phyloP scores from a whole-genome alignment of 2,329 filamentous ascomycete genomes.

The Thelonectria olida region DNA sequence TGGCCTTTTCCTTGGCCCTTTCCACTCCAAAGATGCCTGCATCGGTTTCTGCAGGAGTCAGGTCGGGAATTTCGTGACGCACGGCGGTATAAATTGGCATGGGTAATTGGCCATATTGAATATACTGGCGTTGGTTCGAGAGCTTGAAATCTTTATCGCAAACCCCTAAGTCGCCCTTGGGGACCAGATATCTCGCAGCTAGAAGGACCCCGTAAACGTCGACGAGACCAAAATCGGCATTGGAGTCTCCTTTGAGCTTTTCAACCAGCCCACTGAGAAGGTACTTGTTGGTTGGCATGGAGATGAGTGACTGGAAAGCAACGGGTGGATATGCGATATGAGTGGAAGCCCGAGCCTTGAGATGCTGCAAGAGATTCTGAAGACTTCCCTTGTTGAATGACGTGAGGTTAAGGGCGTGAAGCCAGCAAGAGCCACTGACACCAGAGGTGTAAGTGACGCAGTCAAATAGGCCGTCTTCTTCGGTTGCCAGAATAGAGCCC shows the following conservation, averaged over 20 bases:
- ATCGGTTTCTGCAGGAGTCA: conserved; percentile 49
- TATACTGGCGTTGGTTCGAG: conserved; percentile 82
- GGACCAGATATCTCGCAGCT: conserved; percentile 85
- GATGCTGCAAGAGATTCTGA: conserved; percentile 77
- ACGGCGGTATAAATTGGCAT: conserved; percentile 96
- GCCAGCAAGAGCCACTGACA: conserved; percentile 95
- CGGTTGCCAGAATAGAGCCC: conserved; percentile 84
- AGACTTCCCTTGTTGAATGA: conserved; percentile 77
- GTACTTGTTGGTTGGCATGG: conserved; percentile 91
- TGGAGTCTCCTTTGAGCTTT: conserved; percentile 79
- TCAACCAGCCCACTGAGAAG: conserved; percentile 89
- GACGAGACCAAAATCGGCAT: conserved; percentile 86
- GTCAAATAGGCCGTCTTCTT: conserved; percentile 90
- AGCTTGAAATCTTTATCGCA: conserved; percentile 86
- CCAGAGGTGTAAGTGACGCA: conserved; percentile 95
- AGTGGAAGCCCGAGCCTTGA: conserved; percentile 84
- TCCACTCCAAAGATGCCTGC: conserved; percentile 48
- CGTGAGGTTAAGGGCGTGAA: conserved; percentile 83
- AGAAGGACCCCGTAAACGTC: conserved; percentile 92
- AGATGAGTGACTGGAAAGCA: conserved; percentile 82
- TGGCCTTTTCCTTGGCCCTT: conserved; percentile 61
- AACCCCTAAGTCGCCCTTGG: conserved; percentile 77
- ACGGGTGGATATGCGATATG: conserved; percentile 94
- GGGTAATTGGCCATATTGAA: conserved; percentile 82
- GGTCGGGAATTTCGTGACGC: conserved; percentile 88